Evolutionary conservation across 768 basidiomycete species (phyloP), one percentile per base, ranked within the genome.

Genomic region (Dioszegia hungarica): DNA sequence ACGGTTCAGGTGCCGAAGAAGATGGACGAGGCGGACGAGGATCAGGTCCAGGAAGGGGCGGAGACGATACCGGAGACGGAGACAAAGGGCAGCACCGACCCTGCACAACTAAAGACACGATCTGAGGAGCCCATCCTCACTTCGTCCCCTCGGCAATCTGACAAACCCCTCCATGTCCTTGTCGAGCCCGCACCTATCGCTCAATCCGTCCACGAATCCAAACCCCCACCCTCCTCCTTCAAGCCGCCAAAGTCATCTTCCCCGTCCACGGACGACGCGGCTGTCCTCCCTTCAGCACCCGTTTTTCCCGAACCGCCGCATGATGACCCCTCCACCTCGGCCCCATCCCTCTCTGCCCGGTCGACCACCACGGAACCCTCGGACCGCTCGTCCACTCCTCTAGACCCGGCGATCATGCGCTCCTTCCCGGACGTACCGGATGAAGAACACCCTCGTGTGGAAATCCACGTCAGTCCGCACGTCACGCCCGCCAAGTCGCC

Each of bases 371-470:
- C 47, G 3, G 34, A 14, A 6, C 27, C 20, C 9, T 15, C 47
- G 9, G 47, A 34, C 20, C 47, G 47, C 22, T 22, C 51, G 2
- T 46, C 62, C 6, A 67, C 70, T 5, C 70, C 70, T 14, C 49
- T 72, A 20, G 70, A 72, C 49, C 52, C 62, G 1, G 22, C 39
- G 6, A 54, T 69, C 36, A 31, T 69, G 31, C 62, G 63, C 25
- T 54, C 57, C 3, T 72, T 72, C 62, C 70, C 70, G 1, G 65
- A 63, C 28, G 70, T 72, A 5, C 70, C 70, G 31, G 67, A 69
- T 43, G 67, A 67, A 33, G 63, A 61, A 27, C 64, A 67, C 43
- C 67, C 67, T 5, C 53, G 70, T 29, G 67, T 72, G 15, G 47
- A 72, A 39, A 64, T 72, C 4, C 67, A 68, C 45, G 65, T 72